These are phyloP conservation scores for Alternaria metachromatica DNA, from an alignment of 2,329 filamentous ascomycete genomes.

Conservation along the genomic window DNA sequence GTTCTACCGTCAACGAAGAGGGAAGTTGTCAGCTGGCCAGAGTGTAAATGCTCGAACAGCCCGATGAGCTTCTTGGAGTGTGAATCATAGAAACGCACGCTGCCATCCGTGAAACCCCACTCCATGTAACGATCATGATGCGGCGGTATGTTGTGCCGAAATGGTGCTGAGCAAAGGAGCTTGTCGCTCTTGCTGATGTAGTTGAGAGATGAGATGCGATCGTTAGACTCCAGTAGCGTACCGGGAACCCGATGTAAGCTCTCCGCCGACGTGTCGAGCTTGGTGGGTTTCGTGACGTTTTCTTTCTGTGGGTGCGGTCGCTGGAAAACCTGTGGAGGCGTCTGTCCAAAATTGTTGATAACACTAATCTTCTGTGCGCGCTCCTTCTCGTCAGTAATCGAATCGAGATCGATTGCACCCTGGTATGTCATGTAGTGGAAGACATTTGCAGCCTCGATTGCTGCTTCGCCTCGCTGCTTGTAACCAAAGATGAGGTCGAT, in stretches of 20 bases:
- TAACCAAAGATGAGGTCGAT: slow-evolving; percentile 94
- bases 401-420: slow-evolving; percentile 89
- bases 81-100: slow-evolving; percentile 86
- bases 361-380: slow-evolving; percentile 89
- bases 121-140: slow-evolving; percentile 89
- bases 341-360: slow-evolving; percentile 98
- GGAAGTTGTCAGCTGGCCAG: slow-evolving; percentile 84
- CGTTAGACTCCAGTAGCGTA: slow-evolving; percentile 75
- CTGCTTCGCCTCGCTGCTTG: slow-evolving; percentile 92
- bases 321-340: slow-evolving; percentile 91
- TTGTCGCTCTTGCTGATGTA: slow-evolving; percentile 82
- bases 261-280: slow-evolving; percentile 79
- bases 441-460: slow-evolving; percentile 89
- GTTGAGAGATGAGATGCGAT: slow-evolving; percentile 78
- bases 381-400: slow-evolving; percentile 87
- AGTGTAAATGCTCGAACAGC: slow-evolving; percentile 91
- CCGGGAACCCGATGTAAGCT: slow-evolving; percentile 79
- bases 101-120: slow-evolving; percentile 95
- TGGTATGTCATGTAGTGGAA: slow-evolving; percentile 97
- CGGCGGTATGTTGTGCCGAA: slow-evolving; percentile 86
- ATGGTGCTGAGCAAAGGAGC: slow-evolving; percentile 81
- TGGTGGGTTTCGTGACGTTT: slow-evolving; percentile 66
- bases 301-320: slow-evolving; percentile 81
- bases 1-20: slow-evolving; percentile 89
- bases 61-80: slow-evolving; percentile 84